phyloP scores from a whole-genome alignment of 2,329 filamentous ascomycete genomes.

The Pezizomycotina sp. region DNA sequence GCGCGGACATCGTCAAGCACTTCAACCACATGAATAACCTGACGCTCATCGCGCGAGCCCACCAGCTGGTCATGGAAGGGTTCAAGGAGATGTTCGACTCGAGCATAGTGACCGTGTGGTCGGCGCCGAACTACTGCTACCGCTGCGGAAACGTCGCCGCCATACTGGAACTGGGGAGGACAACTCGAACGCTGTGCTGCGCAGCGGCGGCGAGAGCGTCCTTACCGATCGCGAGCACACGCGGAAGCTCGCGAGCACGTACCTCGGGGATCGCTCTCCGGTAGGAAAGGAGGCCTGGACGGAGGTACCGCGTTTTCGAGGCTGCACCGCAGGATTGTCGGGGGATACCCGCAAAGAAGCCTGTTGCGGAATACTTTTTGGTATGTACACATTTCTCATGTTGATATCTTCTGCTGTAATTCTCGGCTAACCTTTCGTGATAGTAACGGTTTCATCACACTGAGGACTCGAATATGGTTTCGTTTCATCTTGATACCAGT shows the following conservation, averaged over 20 bases:
- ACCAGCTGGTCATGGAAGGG: constrained; percentile 97
- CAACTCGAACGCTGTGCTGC: constrained; percentile 46
- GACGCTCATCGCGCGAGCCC: constrained; percentile 77
- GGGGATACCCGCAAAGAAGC: constrained; percentile 98
- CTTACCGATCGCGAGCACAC: constrained; percentile 36
- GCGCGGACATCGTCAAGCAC: constrained; percentile 81
- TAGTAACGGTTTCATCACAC: too few relatives aligned
- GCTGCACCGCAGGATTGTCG: constrained; percentile 88
- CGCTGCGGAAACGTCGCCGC: constrained; percentile 90
- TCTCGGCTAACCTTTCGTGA: too few relatives aligned
- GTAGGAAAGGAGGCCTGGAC: constrained; percentile 52
- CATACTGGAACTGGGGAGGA: constrained; percentile 88
- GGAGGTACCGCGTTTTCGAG: constrained; percentile 88
- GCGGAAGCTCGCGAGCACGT: constrained; percentile 28
- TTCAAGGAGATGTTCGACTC: constrained; percentile 99
- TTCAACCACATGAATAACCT: constrained; percentile 94
- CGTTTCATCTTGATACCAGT: too few relatives aligned
- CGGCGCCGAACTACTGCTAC: constrained; percentile 92
- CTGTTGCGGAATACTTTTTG: constrained; percentile 94
- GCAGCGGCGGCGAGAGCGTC: constrained; percentile 54
- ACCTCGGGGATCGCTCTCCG: constrained; percentile 33
- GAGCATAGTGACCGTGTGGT: constrained; percentile 97
- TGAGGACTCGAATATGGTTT: too few relatives aligned
- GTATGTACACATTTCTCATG: too few relatives aligned
- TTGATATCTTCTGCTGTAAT: too few relatives aligned